A percentile compares a stretch with the other conserved stretches of the same genome.
phyloP scores from a whole-genome alignment of 2,329 filamentous ascomycete genomes.

The Orbilia ellipsospora region DNA sequence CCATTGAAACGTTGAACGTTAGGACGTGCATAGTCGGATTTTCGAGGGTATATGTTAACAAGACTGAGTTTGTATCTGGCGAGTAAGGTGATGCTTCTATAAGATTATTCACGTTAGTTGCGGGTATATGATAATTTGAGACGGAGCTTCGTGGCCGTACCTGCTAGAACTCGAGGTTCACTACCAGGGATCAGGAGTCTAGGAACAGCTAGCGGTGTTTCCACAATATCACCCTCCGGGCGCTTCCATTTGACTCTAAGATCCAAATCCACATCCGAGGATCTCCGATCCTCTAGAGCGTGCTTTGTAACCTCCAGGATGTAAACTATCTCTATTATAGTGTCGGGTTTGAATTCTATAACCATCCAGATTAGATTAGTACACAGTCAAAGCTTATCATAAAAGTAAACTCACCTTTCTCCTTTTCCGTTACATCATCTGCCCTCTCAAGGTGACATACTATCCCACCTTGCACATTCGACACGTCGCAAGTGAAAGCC shows the following conservation, averaged over 20 bases:
- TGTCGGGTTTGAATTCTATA: conserved; percentile 49
- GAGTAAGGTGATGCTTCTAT: conserved; percentile 36
- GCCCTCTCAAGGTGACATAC: conserved; percentile 36
- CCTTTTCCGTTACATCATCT: conserved; percentile 34
- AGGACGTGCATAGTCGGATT: conserved; percentile 95
- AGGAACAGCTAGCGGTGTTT: conserved; percentile 79
- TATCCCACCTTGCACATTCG: conserved; percentile 47
- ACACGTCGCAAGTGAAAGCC: conserved; percentile 38
- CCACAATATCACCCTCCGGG: conserved; percentile 62
- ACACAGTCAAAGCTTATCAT: background rate
- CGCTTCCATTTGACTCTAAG: conserved; percentile 83
- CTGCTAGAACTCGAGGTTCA: conserved; percentile 84
- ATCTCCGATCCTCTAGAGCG: conserved; percentile 82
- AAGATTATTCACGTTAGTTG: conserved; percentile 58
- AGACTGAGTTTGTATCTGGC: conserved; percentile 55
- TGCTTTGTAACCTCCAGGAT: conserved; percentile 78
- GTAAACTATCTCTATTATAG: conserved; percentile 72
- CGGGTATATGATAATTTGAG: conserved; percentile 58
- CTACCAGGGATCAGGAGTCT: conserved; percentile 81
- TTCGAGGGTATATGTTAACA: conserved; percentile 78
- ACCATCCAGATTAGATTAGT: conserved; percentile 8
- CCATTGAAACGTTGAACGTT: conserved; percentile 91
- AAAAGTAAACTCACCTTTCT: conserved; percentile 13
- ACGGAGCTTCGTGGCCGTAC: conserved; percentile 63
- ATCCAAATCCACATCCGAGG: conserved; percentile 78